Evolutionary conservation across 495 filamentous ascomycete genomes (phyloP).

Genomic region (Bacidia gigantensis): DNA sequence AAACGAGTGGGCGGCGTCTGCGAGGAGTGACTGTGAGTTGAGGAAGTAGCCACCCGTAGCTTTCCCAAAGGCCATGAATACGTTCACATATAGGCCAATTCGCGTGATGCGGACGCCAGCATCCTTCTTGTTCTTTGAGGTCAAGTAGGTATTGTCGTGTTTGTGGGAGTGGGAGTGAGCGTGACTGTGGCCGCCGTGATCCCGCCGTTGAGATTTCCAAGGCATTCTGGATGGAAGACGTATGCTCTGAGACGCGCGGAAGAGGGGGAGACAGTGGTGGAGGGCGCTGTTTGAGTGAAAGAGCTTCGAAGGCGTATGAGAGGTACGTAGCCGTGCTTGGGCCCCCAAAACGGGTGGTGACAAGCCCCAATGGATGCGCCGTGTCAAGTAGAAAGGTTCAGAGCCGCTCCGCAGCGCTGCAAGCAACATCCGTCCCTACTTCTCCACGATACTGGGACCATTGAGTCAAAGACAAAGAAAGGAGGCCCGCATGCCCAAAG

Average conservation of each 20-base stretch:
- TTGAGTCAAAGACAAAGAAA: too few relatives aligned
- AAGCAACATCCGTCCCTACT: neutral
- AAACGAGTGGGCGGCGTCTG: constrained; percentile 87
- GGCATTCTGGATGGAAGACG: constrained; percentile 8
- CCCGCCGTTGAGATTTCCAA: constrained; percentile 8
- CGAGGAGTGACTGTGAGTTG: constrained; percentile 84
- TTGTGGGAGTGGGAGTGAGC: constrained; percentile 57
- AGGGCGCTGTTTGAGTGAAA: neutral
- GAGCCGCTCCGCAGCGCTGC: neutral
- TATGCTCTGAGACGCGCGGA: neutral
- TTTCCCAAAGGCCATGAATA: constrained; percentile 86
- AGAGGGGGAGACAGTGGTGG: neutral
- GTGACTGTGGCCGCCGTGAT: constrained; percentile 21
- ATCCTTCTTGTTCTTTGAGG: constrained; percentile 77
- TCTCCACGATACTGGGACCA: too few relatives aligned
- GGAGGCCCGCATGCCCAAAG: too few relatives aligned
- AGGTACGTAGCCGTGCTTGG: neutral
- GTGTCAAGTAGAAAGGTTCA: neutral
- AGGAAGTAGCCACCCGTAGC: constrained; percentile 85
- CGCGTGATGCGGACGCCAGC: constrained; percentile 90
- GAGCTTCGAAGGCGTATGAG: neutral
- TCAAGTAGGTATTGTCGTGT: constrained; percentile 80
- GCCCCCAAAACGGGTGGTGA: neutral
- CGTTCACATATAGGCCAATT: constrained; percentile 80
- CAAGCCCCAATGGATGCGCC: neutral